These are phyloP conservation scores for Globisporangium parvum DNA, from an alignment of 352 stramenopile species.

Conservation along the genomic window DNA sequence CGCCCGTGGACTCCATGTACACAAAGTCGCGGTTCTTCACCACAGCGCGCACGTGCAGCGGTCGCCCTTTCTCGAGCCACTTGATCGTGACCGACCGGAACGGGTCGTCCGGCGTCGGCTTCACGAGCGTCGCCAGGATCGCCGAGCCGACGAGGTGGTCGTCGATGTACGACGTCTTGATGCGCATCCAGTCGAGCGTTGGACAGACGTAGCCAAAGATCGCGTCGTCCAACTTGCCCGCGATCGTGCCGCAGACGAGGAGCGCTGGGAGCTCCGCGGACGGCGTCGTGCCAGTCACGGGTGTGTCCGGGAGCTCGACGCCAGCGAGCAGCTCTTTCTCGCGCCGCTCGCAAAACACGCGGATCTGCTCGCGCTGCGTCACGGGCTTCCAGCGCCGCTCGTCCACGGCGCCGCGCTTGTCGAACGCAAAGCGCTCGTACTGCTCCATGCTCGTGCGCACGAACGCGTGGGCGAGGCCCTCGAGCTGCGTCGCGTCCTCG, in stretches of 20 bases:
- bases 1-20: slow-evolving; percentile 54
- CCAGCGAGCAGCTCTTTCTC: neutral
- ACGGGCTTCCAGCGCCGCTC: slow-evolving; percentile 12
- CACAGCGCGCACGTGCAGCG: slow-evolving; percentile 30
- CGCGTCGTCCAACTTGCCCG: slow-evolving; percentile 14
- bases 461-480: slow-evolving; percentile 9
- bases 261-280: slow-evolving; percentile 4
- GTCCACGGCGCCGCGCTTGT: slow-evolving; percentile 4
- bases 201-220: slow-evolving; percentile 14
- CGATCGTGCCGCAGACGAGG: slow-evolving; percentile 11
- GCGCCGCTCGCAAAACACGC: slow-evolving; percentile 7
- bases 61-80: slow-evolving; percentile 45
- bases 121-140: slow-evolving; percentile 10
- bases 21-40: slow-evolving; percentile 61
- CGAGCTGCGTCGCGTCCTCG: slow-evolving; percentile 11
- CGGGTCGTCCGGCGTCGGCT: slow-evolving; percentile 5
- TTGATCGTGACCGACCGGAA: slow-evolving; percentile 25
- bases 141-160: slow-evolving; percentile 41
- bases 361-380: slow-evolving; percentile 7
- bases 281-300: neutral
- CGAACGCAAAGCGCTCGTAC: slow-evolving; percentile 12
- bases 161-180: slow-evolving; percentile 48
- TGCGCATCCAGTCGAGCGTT: slow-evolving; percentile 42
- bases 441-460: slow-evolving; percentile 5
- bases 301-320: slow-evolving; percentile 1